These are phyloP conservation scores for Claviceps sorghi DNA, from an alignment of 2,329 filamentous ascomycete genomes.

Conservation along the genomic window DNA sequence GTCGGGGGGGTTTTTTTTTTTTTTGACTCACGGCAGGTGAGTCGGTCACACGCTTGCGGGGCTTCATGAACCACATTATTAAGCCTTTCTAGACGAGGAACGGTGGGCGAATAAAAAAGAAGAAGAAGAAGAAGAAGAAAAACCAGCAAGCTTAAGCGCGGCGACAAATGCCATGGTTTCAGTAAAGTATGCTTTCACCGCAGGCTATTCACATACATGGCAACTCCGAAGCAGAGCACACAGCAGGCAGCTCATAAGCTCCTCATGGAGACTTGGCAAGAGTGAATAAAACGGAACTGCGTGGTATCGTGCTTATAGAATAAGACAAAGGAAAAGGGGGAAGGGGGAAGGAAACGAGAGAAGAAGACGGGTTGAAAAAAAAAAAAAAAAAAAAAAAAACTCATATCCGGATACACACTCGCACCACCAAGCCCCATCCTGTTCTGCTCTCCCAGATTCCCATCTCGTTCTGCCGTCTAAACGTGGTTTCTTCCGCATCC, in stretches of 20 bases:
- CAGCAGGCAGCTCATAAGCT: background rate
- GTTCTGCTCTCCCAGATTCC: conserved; percentile 36
- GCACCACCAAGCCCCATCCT: conserved; percentile 35
- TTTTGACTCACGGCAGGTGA: background rate
- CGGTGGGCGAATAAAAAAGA: too few relatives aligned
- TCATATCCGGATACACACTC: conserved; percentile 1
- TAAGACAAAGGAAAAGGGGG: too few relatives aligned
- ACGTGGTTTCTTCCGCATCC: conserved; percentile 32
- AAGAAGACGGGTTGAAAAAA: background rate
- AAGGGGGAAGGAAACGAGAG: background rate
- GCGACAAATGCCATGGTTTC: background rate
- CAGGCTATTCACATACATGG: too few relatives aligned
- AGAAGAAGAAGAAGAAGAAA: background rate
- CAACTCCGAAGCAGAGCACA: too few relatives aligned
- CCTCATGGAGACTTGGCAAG: background rate
- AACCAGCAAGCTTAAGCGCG: too few relatives aligned
- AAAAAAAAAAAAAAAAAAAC: background rate
- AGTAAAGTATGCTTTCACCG: too few relatives aligned
- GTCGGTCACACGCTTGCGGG: background rate
- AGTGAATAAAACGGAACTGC: background rate
- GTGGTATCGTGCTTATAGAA: too few relatives aligned
- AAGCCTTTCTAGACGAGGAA: background rate
- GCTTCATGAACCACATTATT: background rate
- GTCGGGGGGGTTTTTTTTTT: too few relatives aligned
- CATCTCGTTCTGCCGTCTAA: conserved; percentile 35